A percentile compares a stretch with the other conserved stretches of the same genome.
phyloP scores from a whole-genome alignment of 2,329 filamentous ascomycete species.

The Macroventuria anomochaeta region DNA sequence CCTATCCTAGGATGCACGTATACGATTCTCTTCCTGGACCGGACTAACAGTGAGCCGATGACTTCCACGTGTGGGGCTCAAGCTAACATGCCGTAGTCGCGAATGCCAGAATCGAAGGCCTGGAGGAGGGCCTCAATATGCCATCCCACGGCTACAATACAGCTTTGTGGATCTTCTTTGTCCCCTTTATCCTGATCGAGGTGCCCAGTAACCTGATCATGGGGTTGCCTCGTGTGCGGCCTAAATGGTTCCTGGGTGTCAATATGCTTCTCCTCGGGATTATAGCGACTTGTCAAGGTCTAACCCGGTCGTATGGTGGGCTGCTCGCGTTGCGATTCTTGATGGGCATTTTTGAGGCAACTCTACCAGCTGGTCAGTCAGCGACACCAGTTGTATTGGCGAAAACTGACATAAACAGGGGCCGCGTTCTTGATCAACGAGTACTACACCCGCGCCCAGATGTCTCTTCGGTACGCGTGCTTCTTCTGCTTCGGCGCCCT shows the following conservation, averaged over 20 bases:
- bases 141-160: conserved; percentile 71
- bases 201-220: conserved; percentile 78
- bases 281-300: conserved; percentile 43
- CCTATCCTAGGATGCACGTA: conserved; percentile 73
- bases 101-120: conserved; percentile 66
- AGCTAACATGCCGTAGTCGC: conserved; percentile 61
- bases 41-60: conserved; percentile 64
- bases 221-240: conserved; percentile 67
- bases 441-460: conserved; percentile 60
- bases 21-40: conserved; percentile 70
- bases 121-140: conserved; percentile 67
- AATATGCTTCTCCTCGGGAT: conserved; percentile 79
- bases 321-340: conserved; percentile 39
- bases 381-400: not conserved
- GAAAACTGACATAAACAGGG: conserved; percentile 21
- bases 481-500: conserved; percentile 62
- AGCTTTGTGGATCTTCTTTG: conserved; percentile 81
- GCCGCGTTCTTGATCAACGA: conserved; percentile 38
- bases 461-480: conserved; percentile 59
- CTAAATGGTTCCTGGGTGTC: conserved; percentile 77
- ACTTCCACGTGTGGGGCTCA: not conserved
- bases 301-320: conserved; percentile 38
- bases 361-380: conserved; percentile 36
- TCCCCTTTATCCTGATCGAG: conserved; percentile 82
- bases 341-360: conserved; percentile 45